Conservation (phyloP, 768 basidiomycete genomes). For the Wakefieldia striispora region DNA sequence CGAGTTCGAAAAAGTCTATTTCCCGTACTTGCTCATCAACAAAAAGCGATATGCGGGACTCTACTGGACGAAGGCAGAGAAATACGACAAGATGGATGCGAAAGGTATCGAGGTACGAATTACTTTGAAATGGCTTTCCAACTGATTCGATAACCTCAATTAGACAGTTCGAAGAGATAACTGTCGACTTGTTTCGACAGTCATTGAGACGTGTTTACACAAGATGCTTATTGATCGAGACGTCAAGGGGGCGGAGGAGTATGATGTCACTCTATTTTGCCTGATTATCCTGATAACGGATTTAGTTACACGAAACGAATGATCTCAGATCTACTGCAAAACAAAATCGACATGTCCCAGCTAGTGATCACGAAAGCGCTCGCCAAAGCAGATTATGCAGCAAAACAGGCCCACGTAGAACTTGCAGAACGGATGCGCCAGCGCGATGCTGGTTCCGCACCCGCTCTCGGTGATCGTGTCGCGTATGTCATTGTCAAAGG, state of each 20-base stretch:
- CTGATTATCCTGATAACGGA: conserved; percentile 16
- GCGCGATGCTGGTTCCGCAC: conserved; percentile 96
- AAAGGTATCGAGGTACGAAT: conserved; percentile 92
- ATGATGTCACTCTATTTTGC: conserved; percentile 24
- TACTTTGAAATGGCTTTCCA: background rate
- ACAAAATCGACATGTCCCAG: conserved; percentile 98
- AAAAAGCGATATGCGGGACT: conserved; percentile 99
- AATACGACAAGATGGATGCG: conserved; percentile 99
- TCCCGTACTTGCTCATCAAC: conserved; percentile 95
- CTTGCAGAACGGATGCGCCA: conserved; percentile 94
- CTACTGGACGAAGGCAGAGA: conserved; percentile 95
- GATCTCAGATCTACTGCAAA: conserved; percentile 92
- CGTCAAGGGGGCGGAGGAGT: conserved; percentile 92
- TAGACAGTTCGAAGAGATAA: conserved; percentile 98
- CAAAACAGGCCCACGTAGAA: conserved; percentile 95
- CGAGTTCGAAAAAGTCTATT: conserved; percentile 99
- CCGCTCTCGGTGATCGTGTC: conserved; percentile 96
- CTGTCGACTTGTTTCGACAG: conserved; percentile 96
- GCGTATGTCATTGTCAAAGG: conserved; percentile 99
- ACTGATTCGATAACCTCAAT: background rate
- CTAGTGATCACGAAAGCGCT: conserved; percentile 98
- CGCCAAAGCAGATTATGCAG: conserved; percentile 88
- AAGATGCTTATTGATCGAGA: conserved; percentile 97
- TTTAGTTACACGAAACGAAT: conserved; percentile 87
- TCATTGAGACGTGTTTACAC: conserved; percentile 96